These are phyloP conservation scores for Lasiodiplodia citricola DNA, from an alignment of 2,329 filamentous ascomycete genomes.

Conservation along the genomic window DNA sequence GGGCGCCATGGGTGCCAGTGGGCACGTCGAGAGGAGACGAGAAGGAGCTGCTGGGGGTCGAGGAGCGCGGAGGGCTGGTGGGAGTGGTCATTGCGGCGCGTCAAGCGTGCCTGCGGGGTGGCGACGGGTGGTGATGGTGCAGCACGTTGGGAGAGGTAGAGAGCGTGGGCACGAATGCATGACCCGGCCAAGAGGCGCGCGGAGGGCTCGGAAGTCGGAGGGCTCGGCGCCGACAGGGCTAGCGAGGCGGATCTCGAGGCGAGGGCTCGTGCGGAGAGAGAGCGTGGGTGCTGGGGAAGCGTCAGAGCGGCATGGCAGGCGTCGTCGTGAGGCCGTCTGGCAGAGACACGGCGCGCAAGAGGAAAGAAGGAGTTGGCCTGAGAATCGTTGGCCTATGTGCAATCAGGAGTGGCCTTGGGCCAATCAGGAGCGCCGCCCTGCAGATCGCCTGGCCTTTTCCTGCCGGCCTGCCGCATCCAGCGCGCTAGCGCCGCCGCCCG, in stretches of 20 bases:
- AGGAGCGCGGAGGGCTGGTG: slow-evolving; percentile 39
- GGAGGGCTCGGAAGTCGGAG: slow-evolving; percentile 18
- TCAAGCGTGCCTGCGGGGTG: slow-evolving; percentile 26
- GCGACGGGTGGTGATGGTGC: slow-evolving; percentile 29
- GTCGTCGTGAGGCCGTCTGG: neutral
- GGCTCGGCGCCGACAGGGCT: neutral
- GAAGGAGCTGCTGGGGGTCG: slow-evolving; percentile 28
- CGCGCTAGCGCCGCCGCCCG: neutral
- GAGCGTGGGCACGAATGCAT: slow-evolving; percentile 25
- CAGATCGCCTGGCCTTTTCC: slow-evolving; percentile 16
- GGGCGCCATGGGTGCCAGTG: slow-evolving; percentile 6
- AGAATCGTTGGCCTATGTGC: neutral
- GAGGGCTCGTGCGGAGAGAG: slow-evolving; percentile 22
- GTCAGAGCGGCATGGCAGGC: slow-evolving; percentile 20
- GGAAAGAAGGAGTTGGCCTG: slow-evolving; percentile 8
- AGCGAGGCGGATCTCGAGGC: neutral
- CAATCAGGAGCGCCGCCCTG: slow-evolving; percentile 21
- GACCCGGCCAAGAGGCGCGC: slow-evolving; percentile 7
- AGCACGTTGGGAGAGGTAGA: slow-evolving; percentile 28
- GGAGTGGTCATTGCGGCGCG: slow-evolving; percentile 33
- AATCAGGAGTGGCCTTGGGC: slow-evolving; percentile 12
- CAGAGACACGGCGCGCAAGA: slow-evolving; percentile 11
- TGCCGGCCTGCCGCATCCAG: slow-evolving; percentile 4
- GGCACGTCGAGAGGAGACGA: slow-evolving; percentile 32
- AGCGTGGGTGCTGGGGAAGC: slow-evolving; percentile 17